These are phyloP conservation scores for Posidonia oceanica DNA, from an alignment of 116 monocot species.

Conservation along the genomic window DNA sequence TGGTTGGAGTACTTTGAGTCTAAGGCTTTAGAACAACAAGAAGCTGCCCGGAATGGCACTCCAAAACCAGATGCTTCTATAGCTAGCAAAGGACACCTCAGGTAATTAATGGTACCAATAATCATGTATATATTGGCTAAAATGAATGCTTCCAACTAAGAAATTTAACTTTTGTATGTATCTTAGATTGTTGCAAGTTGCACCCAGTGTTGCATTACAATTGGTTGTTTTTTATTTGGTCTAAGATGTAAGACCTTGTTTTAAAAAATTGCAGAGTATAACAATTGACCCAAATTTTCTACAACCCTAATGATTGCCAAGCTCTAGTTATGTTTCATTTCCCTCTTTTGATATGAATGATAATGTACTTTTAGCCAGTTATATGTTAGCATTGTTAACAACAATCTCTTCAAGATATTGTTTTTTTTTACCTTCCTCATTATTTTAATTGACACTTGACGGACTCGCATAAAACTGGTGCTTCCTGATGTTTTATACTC, in stretches of 20 bases:
- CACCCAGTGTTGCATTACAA: too few relatives aligned
- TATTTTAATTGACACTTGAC: background rate
- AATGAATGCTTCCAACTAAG: background rate
- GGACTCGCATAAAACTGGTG: background rate
- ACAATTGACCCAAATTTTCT: too few relatives aligned
- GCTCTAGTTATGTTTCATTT: background rate
- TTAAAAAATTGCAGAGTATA: too few relatives aligned
- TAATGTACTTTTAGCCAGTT: too few relatives aligned
- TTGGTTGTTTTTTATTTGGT: too few relatives aligned
- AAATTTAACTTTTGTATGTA: too few relatives aligned
- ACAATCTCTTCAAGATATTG: too few relatives aligned
- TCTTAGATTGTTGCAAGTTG: too few relatives aligned
- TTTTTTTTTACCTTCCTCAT: too few relatives aligned
- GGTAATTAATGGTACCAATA: conserved; percentile 26
- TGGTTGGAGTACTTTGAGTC: conserved; percentile 99
- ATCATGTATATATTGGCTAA: background rate
- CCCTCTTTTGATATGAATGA: too few relatives aligned
- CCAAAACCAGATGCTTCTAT: conserved; percentile 98
- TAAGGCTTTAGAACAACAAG: conserved; percentile 87
- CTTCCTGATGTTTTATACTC: background rate
- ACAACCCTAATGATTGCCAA: too few relatives aligned
- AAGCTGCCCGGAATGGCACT: conserved; percentile 93
- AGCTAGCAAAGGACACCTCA: conserved; percentile 95
- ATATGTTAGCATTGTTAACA: background rate
- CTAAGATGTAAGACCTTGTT: too few relatives aligned